phyloP scores from a whole-genome alignment of 495 filamentous ascomycete genomes.

The Cercophora newfieldiana region DNA sequence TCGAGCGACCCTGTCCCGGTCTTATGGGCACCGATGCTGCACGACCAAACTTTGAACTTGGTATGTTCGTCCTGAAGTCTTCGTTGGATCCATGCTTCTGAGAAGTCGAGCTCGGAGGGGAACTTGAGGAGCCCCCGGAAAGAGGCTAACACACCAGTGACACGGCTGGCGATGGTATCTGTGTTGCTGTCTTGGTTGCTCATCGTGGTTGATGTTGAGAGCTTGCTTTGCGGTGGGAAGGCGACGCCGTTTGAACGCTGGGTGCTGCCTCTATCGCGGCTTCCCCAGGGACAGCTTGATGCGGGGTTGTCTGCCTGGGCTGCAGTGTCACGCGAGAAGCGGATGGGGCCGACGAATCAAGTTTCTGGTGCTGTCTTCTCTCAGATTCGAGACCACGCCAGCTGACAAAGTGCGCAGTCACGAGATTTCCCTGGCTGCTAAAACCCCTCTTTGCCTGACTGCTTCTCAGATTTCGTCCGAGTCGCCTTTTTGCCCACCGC shows the following conservation, averaged over 20 bases:
- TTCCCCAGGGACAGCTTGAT: background rate
- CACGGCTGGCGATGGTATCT: background rate
- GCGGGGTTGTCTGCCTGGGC: background rate
- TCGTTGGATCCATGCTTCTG: background rate
- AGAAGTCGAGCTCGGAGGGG: background rate
- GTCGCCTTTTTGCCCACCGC: too few species aligned
- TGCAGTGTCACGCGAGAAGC: background rate
- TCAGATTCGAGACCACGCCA: too few species aligned
- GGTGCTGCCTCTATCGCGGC: background rate
- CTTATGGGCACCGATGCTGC: conserved; percentile 5
- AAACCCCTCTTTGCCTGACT: background rate
- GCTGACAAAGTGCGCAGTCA: background rate
- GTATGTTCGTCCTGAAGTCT: background rate
- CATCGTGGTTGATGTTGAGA: background rate
- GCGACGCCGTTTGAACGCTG: background rate
- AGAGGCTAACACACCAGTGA: background rate
- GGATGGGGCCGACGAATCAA: background rate
- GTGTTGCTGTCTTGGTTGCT: background rate
- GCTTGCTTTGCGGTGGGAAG: background rate
- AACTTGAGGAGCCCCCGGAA: background rate
- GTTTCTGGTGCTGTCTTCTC: background rate
- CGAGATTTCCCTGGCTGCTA: background rate
- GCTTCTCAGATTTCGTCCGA: background rate
- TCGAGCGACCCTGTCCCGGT: conserved; percentile 30
- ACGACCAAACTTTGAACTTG: background rate